Evolutionary conservation across 192 early-diverging fungal genomes (phyloP).

Genomic region (Pecoramyces ruminantium): DNA sequence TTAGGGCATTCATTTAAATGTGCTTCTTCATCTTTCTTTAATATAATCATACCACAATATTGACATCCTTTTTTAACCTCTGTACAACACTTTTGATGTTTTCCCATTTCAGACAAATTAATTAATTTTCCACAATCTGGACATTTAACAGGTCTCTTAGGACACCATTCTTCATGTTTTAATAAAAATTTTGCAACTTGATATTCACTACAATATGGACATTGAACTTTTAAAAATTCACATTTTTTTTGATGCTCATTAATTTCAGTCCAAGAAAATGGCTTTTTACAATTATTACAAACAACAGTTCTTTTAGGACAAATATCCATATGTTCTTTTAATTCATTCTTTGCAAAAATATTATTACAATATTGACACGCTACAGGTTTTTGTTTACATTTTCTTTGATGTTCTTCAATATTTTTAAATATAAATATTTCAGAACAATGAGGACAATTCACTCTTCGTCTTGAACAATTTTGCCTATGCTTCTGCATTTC

Average conservation of each 20-base stretch:
- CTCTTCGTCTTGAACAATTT: background rate
- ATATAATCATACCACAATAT: background rate
- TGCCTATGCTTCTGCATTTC: background rate
- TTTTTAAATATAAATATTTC: background rate
- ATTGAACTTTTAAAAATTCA: background rate
- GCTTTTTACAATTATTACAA: background rate
- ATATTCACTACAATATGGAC: background rate
- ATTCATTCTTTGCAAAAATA: background rate
- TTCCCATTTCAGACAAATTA: background rate
- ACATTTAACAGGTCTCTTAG: background rate
- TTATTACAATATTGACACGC: background rate
- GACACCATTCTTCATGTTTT: background rate
- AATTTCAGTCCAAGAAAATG: background rate
- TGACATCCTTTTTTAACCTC: background rate
- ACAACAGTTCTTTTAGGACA: background rate
- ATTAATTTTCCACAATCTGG: background rate
- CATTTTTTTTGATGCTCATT: background rate
- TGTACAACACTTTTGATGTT: background rate
- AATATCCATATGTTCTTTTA: background rate
- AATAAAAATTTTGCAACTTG: background rate
- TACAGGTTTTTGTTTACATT: background rate
- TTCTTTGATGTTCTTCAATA: background rate
- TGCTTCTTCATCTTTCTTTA: background rate
- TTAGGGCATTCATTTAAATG: background rate
- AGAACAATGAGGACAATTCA: background rate